Conservation (phyloP, 192 early-diverging fungal genomes). For the Backusella luteola region DNA sequence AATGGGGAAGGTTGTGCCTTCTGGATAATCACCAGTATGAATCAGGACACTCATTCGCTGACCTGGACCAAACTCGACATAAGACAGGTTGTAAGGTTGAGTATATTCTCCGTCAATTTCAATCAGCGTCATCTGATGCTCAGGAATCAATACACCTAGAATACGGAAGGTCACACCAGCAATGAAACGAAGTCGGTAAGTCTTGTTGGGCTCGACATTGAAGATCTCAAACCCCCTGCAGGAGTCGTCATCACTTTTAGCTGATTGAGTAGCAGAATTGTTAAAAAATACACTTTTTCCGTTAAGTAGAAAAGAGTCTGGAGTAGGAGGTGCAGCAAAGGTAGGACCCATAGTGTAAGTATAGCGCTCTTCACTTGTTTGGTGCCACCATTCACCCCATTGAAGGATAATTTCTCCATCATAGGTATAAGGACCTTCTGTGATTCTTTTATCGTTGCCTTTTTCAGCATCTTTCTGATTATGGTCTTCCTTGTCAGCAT, state of each 20-base stretch:
- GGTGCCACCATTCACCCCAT: constrained; percentile 44
- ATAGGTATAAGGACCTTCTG: constrained; percentile 27
- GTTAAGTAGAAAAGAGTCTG: constrained; percentile 16
- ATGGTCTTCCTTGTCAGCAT: background rate
- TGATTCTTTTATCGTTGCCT: background rate
- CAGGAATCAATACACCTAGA: constrained; percentile 41
- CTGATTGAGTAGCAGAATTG: background rate
- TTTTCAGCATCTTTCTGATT: background rate
- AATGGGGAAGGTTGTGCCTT: constrained; percentile 4
- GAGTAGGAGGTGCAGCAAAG: background rate
- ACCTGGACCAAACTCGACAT: constrained; percentile 37
- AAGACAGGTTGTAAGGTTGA: constrained; percentile 36
- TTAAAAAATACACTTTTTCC: background rate
- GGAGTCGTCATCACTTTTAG: background rate
- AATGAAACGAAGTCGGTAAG: constrained; percentile 41
- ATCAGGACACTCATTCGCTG: constrained; percentile 48
- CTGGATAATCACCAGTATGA: constrained; percentile 24
- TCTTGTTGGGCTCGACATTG: constrained; percentile 22
- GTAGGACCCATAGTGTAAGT: background rate
- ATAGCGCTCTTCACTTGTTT: constrained; percentile 2
- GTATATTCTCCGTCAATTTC: constrained; percentile 48
- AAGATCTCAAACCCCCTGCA: constrained; percentile 14
- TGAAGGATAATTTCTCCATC: constrained; percentile 39
- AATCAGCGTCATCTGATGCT: constrained; percentile 46
- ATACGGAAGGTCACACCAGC: constrained; percentile 35